Percentiles rank a stretch among this genome's conserved stretches.
These are phyloP conservation scores for Saturnispora kantuleensis DNA, from an alignment of 805 yeast species.

Conservation along the genomic window DNA sequence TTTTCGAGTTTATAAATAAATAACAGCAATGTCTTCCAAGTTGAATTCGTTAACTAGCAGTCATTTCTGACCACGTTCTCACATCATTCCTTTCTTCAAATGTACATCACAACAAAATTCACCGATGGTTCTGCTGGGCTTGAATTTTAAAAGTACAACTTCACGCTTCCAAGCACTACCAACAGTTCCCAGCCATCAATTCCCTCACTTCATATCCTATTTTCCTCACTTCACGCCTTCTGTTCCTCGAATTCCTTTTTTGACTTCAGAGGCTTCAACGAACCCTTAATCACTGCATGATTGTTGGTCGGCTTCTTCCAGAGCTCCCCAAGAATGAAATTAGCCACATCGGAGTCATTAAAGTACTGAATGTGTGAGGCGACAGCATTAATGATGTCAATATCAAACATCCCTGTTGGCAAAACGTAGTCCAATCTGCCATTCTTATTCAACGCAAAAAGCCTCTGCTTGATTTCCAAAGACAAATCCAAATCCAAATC, in stretches of 20 bases:
- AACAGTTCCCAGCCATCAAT: too few relatives aligned
- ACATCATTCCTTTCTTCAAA: too few relatives aligned
- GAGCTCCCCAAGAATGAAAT: constrained; percentile 60
- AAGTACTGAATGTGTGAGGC: constrained; percentile 86
- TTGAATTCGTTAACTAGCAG: too few relatives aligned
- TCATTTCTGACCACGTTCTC: too few relatives aligned
- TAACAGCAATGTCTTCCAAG: too few relatives aligned
- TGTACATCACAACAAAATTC: too few relatives aligned
- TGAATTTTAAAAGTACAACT: too few relatives aligned
- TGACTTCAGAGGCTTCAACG: neutral
- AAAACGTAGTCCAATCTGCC: constrained; percentile 79
- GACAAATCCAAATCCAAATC: constrained; percentile 22
- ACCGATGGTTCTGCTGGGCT: too few relatives aligned
- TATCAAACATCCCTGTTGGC: constrained; percentile 69
- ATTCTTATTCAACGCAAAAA: constrained; percentile 47
- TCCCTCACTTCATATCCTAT: neutral
- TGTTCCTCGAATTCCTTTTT: neutral
- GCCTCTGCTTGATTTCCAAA: constrained; percentile 23
- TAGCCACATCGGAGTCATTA: constrained; percentile 77
- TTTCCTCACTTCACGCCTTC: neutral
- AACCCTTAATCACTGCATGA: neutral
- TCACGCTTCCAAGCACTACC: too few relatives aligned
- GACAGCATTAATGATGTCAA: constrained; percentile 69
- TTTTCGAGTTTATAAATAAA: too few relatives aligned
- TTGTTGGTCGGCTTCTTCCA: constrained; percentile 12